Evolutionary conservation across 2,329 filamentous ascomycete genomes (phyloP).

Genomic region (Arthroderma sp.): DNA sequence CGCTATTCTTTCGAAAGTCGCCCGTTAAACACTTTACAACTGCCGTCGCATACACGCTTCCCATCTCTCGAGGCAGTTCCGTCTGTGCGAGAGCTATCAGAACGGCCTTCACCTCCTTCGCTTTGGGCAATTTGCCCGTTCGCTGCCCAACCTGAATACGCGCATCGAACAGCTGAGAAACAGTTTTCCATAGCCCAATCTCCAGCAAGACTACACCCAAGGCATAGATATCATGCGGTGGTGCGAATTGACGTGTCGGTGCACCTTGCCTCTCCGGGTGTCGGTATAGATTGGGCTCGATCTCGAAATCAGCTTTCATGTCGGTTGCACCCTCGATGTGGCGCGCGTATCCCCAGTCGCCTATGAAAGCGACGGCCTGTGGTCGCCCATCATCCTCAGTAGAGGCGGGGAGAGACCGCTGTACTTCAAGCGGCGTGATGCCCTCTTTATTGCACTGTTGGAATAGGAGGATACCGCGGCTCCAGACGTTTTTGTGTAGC

Average conservation of each 20-base stretch:
- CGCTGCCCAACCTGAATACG: slow-evolving; percentile 17
- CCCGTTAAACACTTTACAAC: slow-evolving; percentile 18
- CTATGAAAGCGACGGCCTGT: slow-evolving; percentile 17
- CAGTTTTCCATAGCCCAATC: slow-evolving; percentile 25
- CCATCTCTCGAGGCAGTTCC: slow-evolving; percentile 20
- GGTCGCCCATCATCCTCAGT: not conserved
- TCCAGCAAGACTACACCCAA: slow-evolving; percentile 31
- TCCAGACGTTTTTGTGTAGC: slow-evolving; percentile 25
- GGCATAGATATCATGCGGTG: slow-evolving; percentile 28
- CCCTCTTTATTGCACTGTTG: slow-evolving; percentile 6
- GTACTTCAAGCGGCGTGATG: not conserved
- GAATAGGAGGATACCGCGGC: slow-evolving; percentile 21
- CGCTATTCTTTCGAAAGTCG: slow-evolving; percentile 17
- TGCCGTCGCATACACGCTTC: slow-evolving; percentile 17
- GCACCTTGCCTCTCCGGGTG: slow-evolving; percentile 24
- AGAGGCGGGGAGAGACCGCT: not conserved
- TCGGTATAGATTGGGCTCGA: slow-evolving; percentile 22
- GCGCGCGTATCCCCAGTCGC: slow-evolving; percentile 22
- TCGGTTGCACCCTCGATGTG: slow-evolving; percentile 18
- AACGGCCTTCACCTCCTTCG: slow-evolving; percentile 16
- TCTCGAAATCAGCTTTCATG: slow-evolving; percentile 18
- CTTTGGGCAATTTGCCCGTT: slow-evolving; percentile 17
- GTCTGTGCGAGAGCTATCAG: slow-evolving; percentile 16
- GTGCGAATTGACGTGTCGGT: slow-evolving; percentile 21
- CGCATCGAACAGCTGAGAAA: slow-evolving; percentile 20